Base-by-base conservation (phyloP, 225 moss, liverwort and hornwort species). In the Sphagnum contortum region DNA sequence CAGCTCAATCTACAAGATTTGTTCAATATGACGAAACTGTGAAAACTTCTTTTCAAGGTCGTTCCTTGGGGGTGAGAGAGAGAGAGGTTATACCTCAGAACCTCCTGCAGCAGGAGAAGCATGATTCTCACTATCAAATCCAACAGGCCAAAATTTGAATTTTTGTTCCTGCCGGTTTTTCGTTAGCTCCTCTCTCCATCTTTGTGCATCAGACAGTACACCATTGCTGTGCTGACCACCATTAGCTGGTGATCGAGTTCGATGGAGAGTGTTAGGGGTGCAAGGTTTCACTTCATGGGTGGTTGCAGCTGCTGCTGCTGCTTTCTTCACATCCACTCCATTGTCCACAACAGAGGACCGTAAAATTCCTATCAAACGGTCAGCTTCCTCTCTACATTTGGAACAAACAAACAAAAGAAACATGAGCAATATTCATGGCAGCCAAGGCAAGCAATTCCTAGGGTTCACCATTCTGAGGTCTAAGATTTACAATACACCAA, bases 381-480 rank as follows among this genome's bases (percentile, higher is more conserved):
- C 83, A 63, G 75, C 89, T 71, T 91, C 94, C 70, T 92, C 94
- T 69, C 94, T 95, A 77, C 44, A 45, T 57, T 12, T 49, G 10
- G 63, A 29, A 57, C 3, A 45, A 50, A 53, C 48, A 51, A 64
- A 47, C 44, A 45, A 62, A 9, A 10, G 13, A 3, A 12, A 10
- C 4, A 4, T 3, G 3, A 14, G 9, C 3, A 62, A 3, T 45
- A 12, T 12, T 10, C 4, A 62, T 10, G 7, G 10, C 2, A 10
- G 46, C 8, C 1, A 2, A 3, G 50, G 49, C 14, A 5, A 12
- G n/a, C 6, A 61, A 3, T 12, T 59, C 6, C 58, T 74, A 3
- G 50, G 8, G 46, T 63, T 49, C 12, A 68, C 50, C 45, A 49
- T 3, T 29, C 29, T 29, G 29, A 29, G 29, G 29, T 29, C 29